phyloP scores from a whole-genome alignment of 2,329 filamentous ascomycete genomes.

The Verticillium klebahnii region DNA sequence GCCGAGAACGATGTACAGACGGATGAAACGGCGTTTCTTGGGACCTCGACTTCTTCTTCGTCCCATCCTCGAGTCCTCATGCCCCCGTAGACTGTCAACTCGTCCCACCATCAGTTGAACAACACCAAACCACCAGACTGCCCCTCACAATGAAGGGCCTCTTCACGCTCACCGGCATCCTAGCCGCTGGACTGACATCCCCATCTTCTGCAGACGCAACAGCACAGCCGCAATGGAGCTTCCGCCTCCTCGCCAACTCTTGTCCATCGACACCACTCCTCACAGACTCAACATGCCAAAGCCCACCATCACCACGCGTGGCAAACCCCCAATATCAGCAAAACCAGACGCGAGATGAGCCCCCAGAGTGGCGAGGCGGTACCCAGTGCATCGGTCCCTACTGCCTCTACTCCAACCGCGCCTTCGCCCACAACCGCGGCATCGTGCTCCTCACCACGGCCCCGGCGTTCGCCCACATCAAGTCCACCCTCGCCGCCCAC shows the following conservation, averaged over 20 bases:
- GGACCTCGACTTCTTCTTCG: not conserved
- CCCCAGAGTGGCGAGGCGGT: constrained; percentile 8
- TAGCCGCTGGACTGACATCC: not conserved
- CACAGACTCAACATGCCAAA: not conserved
- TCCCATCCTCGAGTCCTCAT: not conserved
- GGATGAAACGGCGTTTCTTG: not conserved
- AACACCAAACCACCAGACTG: not conserved
- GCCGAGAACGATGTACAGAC: not conserved
- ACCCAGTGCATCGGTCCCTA: constrained; percentile 7
- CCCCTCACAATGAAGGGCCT: not conserved
- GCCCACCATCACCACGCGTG: not conserved
- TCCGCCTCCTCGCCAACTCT: not conserved
- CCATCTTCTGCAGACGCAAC: not conserved
- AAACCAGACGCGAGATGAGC: not conserved
- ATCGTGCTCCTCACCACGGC: constrained; percentile 33
- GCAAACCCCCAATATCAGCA: not conserved
- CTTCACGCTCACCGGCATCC: not conserved
- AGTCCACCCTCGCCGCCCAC: not conserved
- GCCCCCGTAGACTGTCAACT: not conserved
- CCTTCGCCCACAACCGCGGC: constrained; percentile 30
- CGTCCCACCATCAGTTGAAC: not conserved
- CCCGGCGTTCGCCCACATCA: constrained; percentile 7
- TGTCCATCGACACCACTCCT: not conserved
- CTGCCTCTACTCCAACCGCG: constrained; percentile 30
- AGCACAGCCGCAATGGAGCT: not conserved